These are phyloP conservation scores for Nannizzia gypsea DNA, from an alignment of 2,329 filamentous ascomycete genomes.

Conservation along the genomic window DNA sequence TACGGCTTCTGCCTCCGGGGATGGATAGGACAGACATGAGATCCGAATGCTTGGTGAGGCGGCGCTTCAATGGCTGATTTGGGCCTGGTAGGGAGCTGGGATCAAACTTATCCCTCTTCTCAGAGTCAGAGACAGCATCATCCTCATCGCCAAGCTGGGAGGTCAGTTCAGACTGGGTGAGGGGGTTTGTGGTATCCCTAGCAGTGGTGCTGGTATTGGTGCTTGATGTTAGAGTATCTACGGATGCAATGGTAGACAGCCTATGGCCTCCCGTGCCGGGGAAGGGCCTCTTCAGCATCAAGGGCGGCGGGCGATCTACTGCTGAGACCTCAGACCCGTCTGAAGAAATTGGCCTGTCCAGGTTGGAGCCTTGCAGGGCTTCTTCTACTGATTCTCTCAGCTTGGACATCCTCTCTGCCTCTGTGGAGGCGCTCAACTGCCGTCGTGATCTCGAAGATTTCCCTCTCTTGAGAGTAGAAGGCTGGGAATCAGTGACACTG, in stretches of 20 bases:
- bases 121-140: slow-evolving; percentile 19
- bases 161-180: slow-evolving; percentile 5
- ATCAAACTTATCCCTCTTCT: slow-evolving; percentile 38
- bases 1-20: slow-evolving; percentile 46
- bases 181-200: neutral
- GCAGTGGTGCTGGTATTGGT: neutral
- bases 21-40: slow-evolving; percentile 81
- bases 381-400: slow-evolving; percentile 20
- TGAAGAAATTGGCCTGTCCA: slow-evolving; percentile 23
- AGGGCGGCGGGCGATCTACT: slow-evolving; percentile 29
- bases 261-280: slow-evolving; percentile 43
- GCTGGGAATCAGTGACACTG: slow-evolving; percentile 8
- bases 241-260: slow-evolving; percentile 48
- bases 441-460: slow-evolving; percentile 14
- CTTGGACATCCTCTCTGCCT: slow-evolving; percentile 15
- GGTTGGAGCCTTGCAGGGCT: slow-evolving; percentile 17
- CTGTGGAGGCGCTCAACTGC: slow-evolving; percentile 11
- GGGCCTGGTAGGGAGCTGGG: slow-evolving; percentile 35
- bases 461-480: slow-evolving; percentile 16
- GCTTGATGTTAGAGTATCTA: slow-evolving; percentile 37
- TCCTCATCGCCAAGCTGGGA: slow-evolving; percentile 9
- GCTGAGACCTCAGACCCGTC: slow-evolving; percentile 29
- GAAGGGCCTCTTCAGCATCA: slow-evolving; percentile 35
- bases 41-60: slow-evolving; percentile 83
- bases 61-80: slow-evolving; percentile 52